Evolutionary conservation across 257 asterid genomes (phyloP).

Genomic region (Haberlea rhodopensis): DNA sequence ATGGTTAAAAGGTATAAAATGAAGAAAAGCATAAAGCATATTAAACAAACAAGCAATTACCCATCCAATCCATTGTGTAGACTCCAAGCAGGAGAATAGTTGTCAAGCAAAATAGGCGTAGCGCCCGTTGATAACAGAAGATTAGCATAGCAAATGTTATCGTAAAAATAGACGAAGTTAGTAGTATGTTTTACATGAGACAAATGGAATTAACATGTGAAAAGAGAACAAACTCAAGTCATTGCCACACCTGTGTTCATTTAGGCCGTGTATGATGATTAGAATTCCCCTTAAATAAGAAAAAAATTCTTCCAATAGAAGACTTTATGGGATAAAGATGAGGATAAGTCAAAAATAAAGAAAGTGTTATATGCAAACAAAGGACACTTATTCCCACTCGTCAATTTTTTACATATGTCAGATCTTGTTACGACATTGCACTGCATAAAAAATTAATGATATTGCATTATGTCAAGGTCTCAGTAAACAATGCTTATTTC

Average conservation of each 20-base stretch:
- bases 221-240: conserved; percentile 2
- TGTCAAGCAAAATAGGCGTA: conserved; percentile 82
- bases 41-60: conserved; percentile 37
- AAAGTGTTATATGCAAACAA: no score
- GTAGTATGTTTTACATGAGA: conserved; percentile 4
- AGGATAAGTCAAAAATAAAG: background rate
- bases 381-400: no score
- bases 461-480: background rate
- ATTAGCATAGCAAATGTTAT: conserved; percentile 16
- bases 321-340: conserved; percentile 5
- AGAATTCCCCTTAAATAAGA: conserved; percentile 75
- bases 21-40: conserved; percentile 6
- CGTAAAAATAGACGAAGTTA: conserved; percentile 17
- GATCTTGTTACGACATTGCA: no score
- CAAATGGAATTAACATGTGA: conserved; percentile 4
- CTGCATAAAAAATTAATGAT: conserved; percentile 1
- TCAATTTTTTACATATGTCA: no score
- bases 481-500: background rate
- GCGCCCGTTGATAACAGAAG: conserved; percentile 70
- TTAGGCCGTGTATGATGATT: conserved; percentile 91
- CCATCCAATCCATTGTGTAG: conserved; percentile 98
- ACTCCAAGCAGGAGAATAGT: conserved; percentile 75
- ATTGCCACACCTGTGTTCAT: conserved; percentile 78
- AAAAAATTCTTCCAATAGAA: conserved; percentile 21
- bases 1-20: background rate